These are phyloP conservation scores for Picocystis salinarum DNA, from an alignment of 139 green algal genomes.

Conservation along the genomic window DNA sequence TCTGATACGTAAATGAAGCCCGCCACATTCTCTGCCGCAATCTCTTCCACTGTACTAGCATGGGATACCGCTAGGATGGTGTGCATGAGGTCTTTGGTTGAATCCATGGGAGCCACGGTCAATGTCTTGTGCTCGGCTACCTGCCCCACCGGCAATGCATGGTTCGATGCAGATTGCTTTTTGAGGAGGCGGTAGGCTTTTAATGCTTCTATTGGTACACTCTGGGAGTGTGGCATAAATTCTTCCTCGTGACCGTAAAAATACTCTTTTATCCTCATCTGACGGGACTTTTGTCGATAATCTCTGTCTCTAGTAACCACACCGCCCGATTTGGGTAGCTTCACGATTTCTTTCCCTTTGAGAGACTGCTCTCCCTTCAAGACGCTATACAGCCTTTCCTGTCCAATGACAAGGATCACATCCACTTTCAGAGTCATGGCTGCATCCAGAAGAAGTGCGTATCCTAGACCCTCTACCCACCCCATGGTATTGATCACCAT, in stretches of 20 bases:
- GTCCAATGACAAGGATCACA: constrained; percentile 71
- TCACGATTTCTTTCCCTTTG: constrained; percentile 24
- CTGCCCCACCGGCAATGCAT: constrained; percentile 35
- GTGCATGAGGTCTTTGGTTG: constrained; percentile 31
- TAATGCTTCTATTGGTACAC: constrained; percentile 29
- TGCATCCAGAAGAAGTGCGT: constrained; percentile 70
- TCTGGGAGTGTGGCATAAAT: constrained; percentile 33
- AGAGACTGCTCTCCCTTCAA: constrained; percentile 14
- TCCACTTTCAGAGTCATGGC: constrained; percentile 41
- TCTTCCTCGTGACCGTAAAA: constrained; percentile 61
- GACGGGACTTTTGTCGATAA: constrained; percentile 28
- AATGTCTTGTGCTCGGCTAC: constrained; percentile 8
- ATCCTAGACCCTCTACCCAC: constrained; percentile 74
- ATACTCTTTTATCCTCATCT: constrained; percentile 56
- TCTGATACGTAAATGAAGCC: constrained; percentile 67
- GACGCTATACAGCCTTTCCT: constrained; percentile 59
- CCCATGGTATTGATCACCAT: constrained; percentile 86
- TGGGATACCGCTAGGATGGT: constrained; percentile 69
- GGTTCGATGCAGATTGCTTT: too few species aligned
- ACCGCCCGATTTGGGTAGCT: constrained; percentile 61
- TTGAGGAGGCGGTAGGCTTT: constrained; percentile 49
- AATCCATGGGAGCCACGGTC: neutral
- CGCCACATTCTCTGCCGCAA: constrained; percentile 47
- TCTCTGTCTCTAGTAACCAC: constrained; percentile 43
- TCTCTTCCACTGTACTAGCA: constrained; percentile 20